phyloP scores from a whole-genome alignment of 2,329 filamentous ascomycete genomes.

The Talaromyces sp. region DNA sequence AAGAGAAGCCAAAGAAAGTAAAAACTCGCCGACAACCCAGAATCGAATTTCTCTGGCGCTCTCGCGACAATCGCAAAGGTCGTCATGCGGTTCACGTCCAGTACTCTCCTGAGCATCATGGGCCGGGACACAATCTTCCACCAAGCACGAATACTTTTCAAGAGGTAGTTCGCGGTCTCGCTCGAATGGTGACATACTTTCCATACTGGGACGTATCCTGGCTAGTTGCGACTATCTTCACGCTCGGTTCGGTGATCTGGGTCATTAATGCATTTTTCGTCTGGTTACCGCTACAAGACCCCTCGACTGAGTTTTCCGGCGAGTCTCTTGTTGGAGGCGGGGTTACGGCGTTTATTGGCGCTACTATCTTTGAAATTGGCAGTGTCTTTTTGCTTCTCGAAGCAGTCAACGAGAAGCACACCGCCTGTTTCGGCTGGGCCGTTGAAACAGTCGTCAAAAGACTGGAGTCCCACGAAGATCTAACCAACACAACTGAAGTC shows the following conservation, averaged over 20 bases:
- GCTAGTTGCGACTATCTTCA: conserved; percentile 56
- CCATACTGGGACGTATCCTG: conserved; percentile 60
- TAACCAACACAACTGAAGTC: conserved; percentile 21
- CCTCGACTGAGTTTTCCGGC: conserved; percentile 53
- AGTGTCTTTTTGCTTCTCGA: conserved; percentile 64
- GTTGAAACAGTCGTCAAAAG: conserved; percentile 52
- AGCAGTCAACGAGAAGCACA: conserved; percentile 65
- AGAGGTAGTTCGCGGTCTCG: conserved; percentile 39
- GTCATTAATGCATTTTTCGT: conserved; percentile 63
- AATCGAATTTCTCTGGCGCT: conserved; percentile 41
- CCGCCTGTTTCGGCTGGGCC: conserved; percentile 69
- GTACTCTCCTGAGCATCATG: conserved; percentile 23
- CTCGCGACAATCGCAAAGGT: conserved; percentile 51
- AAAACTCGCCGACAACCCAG: conserved; percentile 15
- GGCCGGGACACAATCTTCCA: conserved; percentile 32
- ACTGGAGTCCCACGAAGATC: conserved; percentile 24
- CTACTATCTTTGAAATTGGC: conserved; percentile 65
- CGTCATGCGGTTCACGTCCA: conserved; percentile 44
- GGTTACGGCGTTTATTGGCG: conserved; percentile 65
- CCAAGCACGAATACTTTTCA: conserved; percentile 33
- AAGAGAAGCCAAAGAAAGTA: background rate
- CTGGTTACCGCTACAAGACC: conserved; percentile 58
- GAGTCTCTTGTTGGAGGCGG: conserved; percentile 59
- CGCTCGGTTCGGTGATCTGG: conserved; percentile 55
- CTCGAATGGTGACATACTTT: conserved; percentile 51